Base-by-base conservation (phyloP, 495 filamentous ascomycete genomes). In the Hyaloscypha bicolor region DNA sequence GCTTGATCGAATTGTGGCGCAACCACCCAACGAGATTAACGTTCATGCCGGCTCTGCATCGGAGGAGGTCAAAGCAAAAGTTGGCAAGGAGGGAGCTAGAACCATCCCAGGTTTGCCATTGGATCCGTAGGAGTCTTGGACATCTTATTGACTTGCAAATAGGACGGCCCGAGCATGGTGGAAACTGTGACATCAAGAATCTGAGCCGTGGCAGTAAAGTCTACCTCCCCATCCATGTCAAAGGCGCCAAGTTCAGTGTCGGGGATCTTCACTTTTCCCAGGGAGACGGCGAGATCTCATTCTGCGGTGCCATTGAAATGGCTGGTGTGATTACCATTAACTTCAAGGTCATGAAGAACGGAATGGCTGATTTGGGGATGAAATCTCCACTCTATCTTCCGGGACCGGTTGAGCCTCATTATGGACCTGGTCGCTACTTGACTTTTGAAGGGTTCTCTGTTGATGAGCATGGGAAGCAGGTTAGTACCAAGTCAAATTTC, bases 271-370 rank as follows among this genome's bases (percentile, higher is more conserved):
- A 71, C 32, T 71, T 71, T 65, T 71, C 69, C 22, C 69, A 71
- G 57, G 69, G 69, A 12, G 69, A 71, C 79, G 94, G 94, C 5
- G 94, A 98, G 76, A 97, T 98, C 60, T 92, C 89, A 0, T 97
- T 98, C 79, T 98, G 94, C 72, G 94, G 94, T 16, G 94, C 94
- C 11, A 98, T 98, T 67, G 94, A 98, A 76, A 98, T 98, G 92
- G 91, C 94, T 0, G 94, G 94, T 22, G 79, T 93, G 19, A 96
- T 98, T 69, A 98, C 94, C 3, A 81, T 97, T 72, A 97, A 96
- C 74, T 92, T 96, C 81, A 88, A 83, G 56, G 88, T 98, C 12
- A 88, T 98, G 82, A 95, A 95, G 78, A 83, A 89, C 66, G 94
- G 93, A 53, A 85, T 96, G 74, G 81, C 82, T 48, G 85, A 90